Conservation (phyloP, 2,329 filamentous ascomycete genomes). For the Daldinia sp. region DNA sequence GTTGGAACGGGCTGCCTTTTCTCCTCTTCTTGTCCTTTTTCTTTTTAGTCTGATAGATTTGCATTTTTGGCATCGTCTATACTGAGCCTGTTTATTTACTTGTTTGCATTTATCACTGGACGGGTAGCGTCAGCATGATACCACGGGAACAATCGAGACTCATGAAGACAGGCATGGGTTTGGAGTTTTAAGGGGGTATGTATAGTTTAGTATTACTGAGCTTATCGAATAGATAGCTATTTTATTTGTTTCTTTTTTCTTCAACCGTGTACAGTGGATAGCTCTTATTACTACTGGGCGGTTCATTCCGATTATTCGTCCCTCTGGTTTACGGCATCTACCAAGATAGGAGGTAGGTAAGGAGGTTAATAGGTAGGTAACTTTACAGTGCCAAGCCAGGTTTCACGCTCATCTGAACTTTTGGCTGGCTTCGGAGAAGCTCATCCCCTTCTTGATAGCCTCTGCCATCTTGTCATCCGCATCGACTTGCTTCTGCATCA, state of each 20-base stretch:
- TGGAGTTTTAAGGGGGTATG: constrained; percentile 24
- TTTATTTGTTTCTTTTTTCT: too few species aligned
- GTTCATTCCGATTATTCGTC: too few species aligned
- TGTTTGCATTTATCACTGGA: constrained; percentile 24
- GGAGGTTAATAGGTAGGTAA: too few species aligned
- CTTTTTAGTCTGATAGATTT: neutral
- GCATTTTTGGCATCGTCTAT: neutral
- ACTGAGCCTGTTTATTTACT: neutral
- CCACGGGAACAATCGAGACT: constrained; percentile 25
- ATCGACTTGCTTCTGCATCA: constrained; percentile 53
- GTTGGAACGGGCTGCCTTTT: neutral
- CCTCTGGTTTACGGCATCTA: too few species aligned
- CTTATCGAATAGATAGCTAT: neutral
- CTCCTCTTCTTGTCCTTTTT: neutral
- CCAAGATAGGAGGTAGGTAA: too few species aligned
- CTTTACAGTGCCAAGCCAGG: neutral
- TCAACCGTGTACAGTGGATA: neutral
- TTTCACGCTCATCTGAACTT: constrained; percentile 47
- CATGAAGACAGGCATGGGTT: constrained; percentile 23
- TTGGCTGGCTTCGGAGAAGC: constrained; percentile 54
- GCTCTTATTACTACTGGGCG: too few species aligned
- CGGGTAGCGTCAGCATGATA: constrained; percentile 29
- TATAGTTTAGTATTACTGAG: neutral
- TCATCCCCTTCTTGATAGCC: constrained; percentile 53
- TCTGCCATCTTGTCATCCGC: constrained; percentile 54